Base-by-base conservation (phyloP, 176 grass and related monocot species). In the Triticum aestivum region DNA sequence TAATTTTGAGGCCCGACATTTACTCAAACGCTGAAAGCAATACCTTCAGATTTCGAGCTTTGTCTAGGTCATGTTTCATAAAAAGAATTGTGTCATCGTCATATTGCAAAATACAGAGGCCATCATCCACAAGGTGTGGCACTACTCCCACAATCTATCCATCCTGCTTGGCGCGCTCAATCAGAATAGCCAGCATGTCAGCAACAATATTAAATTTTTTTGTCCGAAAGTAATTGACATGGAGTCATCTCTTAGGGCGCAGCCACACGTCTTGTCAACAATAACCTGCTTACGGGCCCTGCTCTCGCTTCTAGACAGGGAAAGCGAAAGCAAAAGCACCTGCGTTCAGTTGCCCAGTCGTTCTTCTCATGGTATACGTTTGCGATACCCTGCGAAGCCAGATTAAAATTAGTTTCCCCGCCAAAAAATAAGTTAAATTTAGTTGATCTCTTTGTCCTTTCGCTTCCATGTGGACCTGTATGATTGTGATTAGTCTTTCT, bases 351-450 rank as follows among this genome's bases (percentile, higher is more conserved):
- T 86, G 88, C 20, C 32, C 14, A 0, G 79, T 83, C 63, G 63
- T 41, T 82, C 64, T 78, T 86, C 38, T 70, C 58, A 45, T 39
- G 47, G 38, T 69, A 82, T 78, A 77, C 83, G 37, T 82, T 67
- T 47, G 62, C 38, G 38, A 47, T 44, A 64, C 24, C 39, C 15
- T 68, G n/a, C 9, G 9, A 17, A 56, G 37, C 63, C 23, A 39
- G 26, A 63, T 78, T 70, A 69, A 75, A 80, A 54, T 68, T 23
- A 70, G 52, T 72, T 30, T 45, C 44, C 44, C 44, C 11, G 44
- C 11, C 44, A 45, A 45, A 45, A 45, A 4, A 1, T 45, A 45
- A 45, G 52, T 78, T 77, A 61, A 81, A 80, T 32, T 68, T 23
- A 78, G 52, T 72, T 30, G 26, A 49, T 71, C 44, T 45, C 11